Base-by-base conservation (phyloP, 495 filamentous ascomycete species). In the Daldinia caldariorum region DNA sequence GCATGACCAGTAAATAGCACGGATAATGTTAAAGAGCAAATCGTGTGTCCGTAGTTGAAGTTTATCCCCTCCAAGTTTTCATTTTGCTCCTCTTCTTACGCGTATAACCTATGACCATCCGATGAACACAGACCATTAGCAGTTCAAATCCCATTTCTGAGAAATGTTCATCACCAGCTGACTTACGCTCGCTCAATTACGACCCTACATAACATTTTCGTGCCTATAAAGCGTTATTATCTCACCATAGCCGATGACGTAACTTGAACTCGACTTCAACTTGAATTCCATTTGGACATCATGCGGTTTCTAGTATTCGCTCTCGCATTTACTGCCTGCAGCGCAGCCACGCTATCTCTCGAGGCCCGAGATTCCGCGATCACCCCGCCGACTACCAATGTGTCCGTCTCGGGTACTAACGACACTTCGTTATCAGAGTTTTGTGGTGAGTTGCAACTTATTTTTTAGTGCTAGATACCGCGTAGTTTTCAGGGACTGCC, bases 291-390 rank as follows among this genome's bases (percentile, higher is more conserved):
- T 43, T 18, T 18, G 6, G 43, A 31, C 53, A 35, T n/a, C 16
- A 67, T 71, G 69, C 59, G n/a, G n/a, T 41, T 59, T 6, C 4
- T 26, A 9, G 31, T 26, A 41, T 16, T 18, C 16, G 12, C 54
- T 22, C 32, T 67, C 34, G 32, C 49, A 3, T 18, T 60, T 18
- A 22, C 32, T 20, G 10, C 31, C 16, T 14, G 53, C 34, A 18
- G 38, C 6, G 58, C 14, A 22, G 51, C 14, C 13, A 32, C 53
- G 16, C 37, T 54, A 34, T 6, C 50, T 20, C 20, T 37, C 20
- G 51, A 51, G 22, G 20, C 20, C 12, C 61, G 29, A 50, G 18
- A n/a, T 6, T 9, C 39, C 12, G 37, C 41, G 14, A 10, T 29
- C 12, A 1, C 39, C 14, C n/a, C 29, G 47, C 26, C 7, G 50